Evolutionary conservation across 305 asterid species (phyloP).

Genomic region (Solanum aculeatissimum): DNA sequence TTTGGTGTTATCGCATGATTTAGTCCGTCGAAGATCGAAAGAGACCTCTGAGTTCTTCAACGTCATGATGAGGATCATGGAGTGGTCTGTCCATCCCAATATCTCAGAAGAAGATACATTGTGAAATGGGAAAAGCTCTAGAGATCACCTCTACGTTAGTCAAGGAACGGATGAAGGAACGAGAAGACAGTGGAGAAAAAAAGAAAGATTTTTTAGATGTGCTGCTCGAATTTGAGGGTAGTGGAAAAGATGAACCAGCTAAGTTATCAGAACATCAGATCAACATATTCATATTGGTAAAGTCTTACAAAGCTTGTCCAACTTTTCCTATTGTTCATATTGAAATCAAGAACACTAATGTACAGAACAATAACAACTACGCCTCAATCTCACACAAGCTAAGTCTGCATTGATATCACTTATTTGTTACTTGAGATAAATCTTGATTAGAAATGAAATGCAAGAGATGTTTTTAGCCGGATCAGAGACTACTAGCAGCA

Average conservation of each 20-base stretch:
- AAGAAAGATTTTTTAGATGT: background rate
- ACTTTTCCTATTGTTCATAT: background rate
- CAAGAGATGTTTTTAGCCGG: slow-evolving; percentile 62
- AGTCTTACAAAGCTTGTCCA: background rate
- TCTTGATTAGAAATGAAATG: background rate
- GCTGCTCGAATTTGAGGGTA: slow-evolving; percentile 26
- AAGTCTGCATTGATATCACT: background rate
- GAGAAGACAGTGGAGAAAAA: background rate
- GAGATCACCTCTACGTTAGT: background rate
- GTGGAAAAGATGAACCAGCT: slow-evolving; percentile 13
- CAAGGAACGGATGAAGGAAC: background rate
- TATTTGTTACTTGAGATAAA: background rate
- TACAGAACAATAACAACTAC: background rate
- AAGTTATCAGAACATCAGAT: slow-evolving; percentile 22
- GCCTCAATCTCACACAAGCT: background rate
- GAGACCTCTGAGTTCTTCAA: background rate
- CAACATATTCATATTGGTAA: slow-evolving; percentile 36
- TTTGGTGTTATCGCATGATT: slow-evolving; percentile 36
- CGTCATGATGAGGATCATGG: background rate
- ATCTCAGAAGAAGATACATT: slow-evolving; percentile 17
- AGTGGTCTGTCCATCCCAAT: slow-evolving; percentile 15
- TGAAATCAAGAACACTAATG: background rate
- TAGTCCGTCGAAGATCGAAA: background rate
- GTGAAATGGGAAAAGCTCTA: background rate
- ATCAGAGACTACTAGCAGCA: slow-evolving; percentile 48